Conservation (phyloP, 2,329 filamentous ascomycete genomes). For the Nothophoma quercina region DNA sequence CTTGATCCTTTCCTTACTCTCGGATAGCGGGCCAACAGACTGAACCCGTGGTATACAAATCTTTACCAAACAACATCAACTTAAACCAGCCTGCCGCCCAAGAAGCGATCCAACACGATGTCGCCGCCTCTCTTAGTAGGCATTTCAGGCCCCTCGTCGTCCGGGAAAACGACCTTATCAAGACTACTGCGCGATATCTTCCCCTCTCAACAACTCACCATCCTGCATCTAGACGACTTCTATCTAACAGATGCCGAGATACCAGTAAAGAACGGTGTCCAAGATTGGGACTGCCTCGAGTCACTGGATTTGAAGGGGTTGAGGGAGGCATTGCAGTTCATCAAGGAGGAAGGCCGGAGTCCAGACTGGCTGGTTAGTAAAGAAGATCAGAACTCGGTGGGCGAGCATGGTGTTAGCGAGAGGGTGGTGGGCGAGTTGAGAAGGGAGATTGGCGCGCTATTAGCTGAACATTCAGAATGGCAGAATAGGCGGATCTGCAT, state of each 20-base stretch:
- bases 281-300: conserved; percentile 92
- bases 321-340: conserved; percentile 70
- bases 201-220: conserved; percentile 66
- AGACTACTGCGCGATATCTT: conserved; percentile 85
- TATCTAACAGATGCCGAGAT: conserved; percentile 81
- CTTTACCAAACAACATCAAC: too few species aligned
- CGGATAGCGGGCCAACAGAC: too few species aligned
- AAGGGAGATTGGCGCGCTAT: conserved; percentile 19
- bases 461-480: conserved; percentile 27
- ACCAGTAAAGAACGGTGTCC: conserved; percentile 60
- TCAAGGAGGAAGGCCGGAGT: conserved; percentile 71
- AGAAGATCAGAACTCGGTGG: conserved; percentile 65
- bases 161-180: conserved; percentile 93
- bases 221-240: conserved; percentile 96
- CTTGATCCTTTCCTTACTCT: too few species aligned
- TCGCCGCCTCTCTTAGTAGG: conserved; percentile 69
- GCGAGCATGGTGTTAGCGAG: conserved; percentile 47
- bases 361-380: conserved; percentile 59
- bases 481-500: conserved; percentile 60
- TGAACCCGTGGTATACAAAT: too few species aligned
- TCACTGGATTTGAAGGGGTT: conserved; percentile 77
- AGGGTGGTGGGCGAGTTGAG: conserved; percentile 50
- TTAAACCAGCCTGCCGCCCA: too few species aligned
- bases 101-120: too few species aligned
- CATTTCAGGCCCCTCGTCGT: conserved; percentile 89